These are phyloP conservation scores for Mycena venus DNA, from an alignment of 768 basidiomycete species.

Conservation along the genomic window DNA sequence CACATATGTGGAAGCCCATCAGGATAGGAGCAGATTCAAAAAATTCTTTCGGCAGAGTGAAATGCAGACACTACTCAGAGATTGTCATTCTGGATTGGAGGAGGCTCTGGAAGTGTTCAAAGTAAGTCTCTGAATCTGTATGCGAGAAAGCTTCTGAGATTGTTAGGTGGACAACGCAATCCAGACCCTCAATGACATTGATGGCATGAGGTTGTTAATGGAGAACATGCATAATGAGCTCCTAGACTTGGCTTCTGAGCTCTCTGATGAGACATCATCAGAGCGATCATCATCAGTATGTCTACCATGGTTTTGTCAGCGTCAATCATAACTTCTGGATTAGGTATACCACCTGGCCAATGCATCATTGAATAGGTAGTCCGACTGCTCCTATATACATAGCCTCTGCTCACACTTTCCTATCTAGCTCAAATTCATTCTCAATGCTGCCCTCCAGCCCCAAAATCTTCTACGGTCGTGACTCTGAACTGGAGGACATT, in stretches of 20 bases:
- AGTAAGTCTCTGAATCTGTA: background rate
- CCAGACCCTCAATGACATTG: no score
- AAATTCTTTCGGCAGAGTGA: background rate
- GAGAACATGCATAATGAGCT: no score
- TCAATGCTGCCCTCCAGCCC: slow-evolving; percentile 1
- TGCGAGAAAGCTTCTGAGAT: background rate
- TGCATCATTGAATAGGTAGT: no score
- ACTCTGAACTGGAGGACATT: background rate
- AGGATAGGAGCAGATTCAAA: background rate
- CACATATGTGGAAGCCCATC: background rate
- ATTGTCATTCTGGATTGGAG: background rate
- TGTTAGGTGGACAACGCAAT: background rate
- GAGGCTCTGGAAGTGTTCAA: background rate
- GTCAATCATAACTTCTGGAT: no score
- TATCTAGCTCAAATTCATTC: background rate
- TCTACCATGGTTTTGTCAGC: no score
- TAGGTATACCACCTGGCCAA: no score
- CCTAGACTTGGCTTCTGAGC: no score
- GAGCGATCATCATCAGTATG: no score
- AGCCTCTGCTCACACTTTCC: background rate
- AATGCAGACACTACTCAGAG: background rate
- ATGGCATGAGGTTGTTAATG: no score
- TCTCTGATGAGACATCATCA: no score
- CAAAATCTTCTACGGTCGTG: background rate
- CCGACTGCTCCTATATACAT: no score